phyloP scores from a whole-genome alignment of 106 monocot species.

The Dendrobium nobile region DNA sequence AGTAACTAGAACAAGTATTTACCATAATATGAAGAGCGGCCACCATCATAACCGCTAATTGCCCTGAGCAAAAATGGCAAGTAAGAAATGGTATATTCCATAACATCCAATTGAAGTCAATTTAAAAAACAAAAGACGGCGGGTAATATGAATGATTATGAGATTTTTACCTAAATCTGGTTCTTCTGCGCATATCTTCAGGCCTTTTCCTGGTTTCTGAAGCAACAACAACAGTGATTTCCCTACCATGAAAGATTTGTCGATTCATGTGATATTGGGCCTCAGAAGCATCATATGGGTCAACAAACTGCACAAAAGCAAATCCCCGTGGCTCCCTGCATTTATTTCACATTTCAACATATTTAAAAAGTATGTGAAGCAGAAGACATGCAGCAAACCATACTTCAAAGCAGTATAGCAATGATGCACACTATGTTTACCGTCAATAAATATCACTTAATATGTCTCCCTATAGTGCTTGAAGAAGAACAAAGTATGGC shows the following conservation, averaged over 20 bases:
- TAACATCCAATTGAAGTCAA: neutral
- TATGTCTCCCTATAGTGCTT: constrained; percentile 39
- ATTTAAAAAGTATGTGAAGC: neutral
- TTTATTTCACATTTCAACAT: neutral
- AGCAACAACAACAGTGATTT: constrained; percentile 24
- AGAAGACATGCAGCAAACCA: neutral
- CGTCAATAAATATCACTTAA: constrained; percentile 28
- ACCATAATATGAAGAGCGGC: constrained; percentile 4
- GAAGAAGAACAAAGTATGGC: constrained; percentile 28
- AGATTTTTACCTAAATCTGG: constrained; percentile 9
- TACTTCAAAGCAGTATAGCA: constrained; percentile 7
- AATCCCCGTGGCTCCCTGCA: constrained; percentile 85
- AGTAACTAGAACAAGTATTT: neutral
- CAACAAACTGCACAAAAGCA: constrained; percentile 89
- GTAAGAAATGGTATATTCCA: neutral
- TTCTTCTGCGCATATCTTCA: constrained; percentile 21
- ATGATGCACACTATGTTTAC: constrained; percentile 35
- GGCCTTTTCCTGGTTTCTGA: constrained; percentile 21
- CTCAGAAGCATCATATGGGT: constrained; percentile 77
- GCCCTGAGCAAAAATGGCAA: neutral
- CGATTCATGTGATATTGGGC: constrained; percentile 94
- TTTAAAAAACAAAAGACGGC: neutral
- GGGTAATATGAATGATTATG: neutral
- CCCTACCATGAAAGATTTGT: constrained; percentile 28
- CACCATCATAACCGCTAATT: neutral